Percentiles rank a stretch among this genome's conserved stretches.
Conservation (phyloP, 2,329 filamentous ascomycete genomes). For the Colletotrichum kahawae region DNA sequence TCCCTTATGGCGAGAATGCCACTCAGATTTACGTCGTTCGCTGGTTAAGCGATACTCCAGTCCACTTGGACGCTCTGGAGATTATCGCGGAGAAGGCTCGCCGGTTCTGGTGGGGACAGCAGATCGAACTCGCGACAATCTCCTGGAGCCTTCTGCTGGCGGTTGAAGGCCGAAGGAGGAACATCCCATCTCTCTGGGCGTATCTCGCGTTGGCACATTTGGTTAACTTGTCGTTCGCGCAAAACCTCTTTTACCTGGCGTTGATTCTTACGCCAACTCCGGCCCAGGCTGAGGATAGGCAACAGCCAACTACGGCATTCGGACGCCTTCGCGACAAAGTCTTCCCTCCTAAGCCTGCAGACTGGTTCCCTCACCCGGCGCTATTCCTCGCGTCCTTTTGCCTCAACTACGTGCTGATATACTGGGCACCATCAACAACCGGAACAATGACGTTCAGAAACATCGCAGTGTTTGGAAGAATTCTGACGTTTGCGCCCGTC, state of each 20-base stretch:
- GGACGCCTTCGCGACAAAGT: conserved; percentile 32
- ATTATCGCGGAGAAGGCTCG: conserved; percentile 59
- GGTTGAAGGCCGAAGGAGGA: conserved; percentile 62
- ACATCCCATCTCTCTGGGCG: conserved; percentile 58
- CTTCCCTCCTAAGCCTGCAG: conserved; percentile 45
- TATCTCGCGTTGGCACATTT: conserved; percentile 65
- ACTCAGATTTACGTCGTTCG: conserved; percentile 43
- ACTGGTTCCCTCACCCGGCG: conserved; percentile 45
- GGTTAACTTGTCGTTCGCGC: conserved; percentile 64
- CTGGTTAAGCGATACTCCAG: conserved; percentile 59
- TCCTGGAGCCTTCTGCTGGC: conserved; percentile 63
- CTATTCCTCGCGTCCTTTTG: conserved; percentile 38
- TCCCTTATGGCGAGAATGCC: conserved; percentile 32
- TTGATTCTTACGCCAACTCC: conserved; percentile 61
- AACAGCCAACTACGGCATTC: conserved; percentile 34
- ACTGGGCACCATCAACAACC: conserved; percentile 43
- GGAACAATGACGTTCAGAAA: conserved; percentile 45
- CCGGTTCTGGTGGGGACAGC: conserved; percentile 67
- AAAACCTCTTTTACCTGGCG: conserved; percentile 67
- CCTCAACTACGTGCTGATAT: conserved; percentile 39
- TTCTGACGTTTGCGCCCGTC: conserved; percentile 51
- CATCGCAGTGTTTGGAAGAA: conserved; percentile 34
- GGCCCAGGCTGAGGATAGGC: conserved; percentile 32
- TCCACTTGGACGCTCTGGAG: conserved; percentile 57
- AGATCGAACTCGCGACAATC: conserved; percentile 59